Evolutionary conservation across 345 rosid species (phyloP).

Genomic region (Rhodamnia argentea): DNA sequence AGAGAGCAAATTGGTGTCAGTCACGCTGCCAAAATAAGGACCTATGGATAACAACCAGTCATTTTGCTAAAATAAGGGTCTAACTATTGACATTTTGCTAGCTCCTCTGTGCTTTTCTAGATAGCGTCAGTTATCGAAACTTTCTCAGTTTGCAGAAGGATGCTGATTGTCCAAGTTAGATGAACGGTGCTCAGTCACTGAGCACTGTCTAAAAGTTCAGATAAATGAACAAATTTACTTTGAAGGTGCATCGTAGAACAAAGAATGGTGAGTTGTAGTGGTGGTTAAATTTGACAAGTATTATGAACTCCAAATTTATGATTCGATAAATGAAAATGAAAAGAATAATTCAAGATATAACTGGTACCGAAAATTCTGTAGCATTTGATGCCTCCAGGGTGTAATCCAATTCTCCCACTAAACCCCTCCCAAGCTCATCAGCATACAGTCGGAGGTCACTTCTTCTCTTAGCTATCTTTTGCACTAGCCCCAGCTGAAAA

Average conservation of each 20-base stretch:
- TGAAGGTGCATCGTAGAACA: not conserved
- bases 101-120: not conserved
- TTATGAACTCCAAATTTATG: not conserved
- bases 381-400: slow-evolving; percentile 86
- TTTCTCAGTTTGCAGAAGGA: not conserved
- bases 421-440: slow-evolving; percentile 94
- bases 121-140: not conserved
- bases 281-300: not conserved
- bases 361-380: slow-evolving; percentile 58
- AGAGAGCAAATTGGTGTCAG: not conserved
- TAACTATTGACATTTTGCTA: not conserved
- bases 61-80: not conserved
- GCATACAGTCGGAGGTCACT: slow-evolving; percentile 82
- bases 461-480: slow-evolving; percentile 81
- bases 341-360: not conserved
- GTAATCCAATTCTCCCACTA: slow-evolving; percentile 90
- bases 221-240: not conserved
- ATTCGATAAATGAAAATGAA: not conserved
- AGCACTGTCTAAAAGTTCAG: not conserved
- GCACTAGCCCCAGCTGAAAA: slow-evolving; percentile 69
- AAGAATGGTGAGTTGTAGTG: not conserved
- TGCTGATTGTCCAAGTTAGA: not conserved
- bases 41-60: not conserved
- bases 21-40: not conserved
- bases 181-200: not conserved